These are phyloP conservation scores for Lachancea nothofagi DNA, from an alignment of 805 yeast species.

Conservation along the genomic window DNA sequence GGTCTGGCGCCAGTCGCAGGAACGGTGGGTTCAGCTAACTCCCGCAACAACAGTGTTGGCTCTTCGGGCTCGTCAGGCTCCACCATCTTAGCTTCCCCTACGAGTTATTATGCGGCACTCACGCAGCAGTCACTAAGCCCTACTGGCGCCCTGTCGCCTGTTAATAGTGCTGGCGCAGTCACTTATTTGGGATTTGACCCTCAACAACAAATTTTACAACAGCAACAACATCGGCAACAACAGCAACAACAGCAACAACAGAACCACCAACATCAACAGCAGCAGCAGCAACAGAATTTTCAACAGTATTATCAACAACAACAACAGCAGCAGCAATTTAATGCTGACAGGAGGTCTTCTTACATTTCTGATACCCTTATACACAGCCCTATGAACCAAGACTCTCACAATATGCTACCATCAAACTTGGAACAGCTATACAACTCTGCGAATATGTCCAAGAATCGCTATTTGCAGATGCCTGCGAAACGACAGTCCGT, in stretches of 20 bases:
- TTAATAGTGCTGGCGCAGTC: slow-evolving; percentile 12
- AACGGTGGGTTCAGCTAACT: slow-evolving; percentile 5
- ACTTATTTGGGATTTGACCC: slow-evolving; percentile 2
- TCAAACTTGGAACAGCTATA: slow-evolving; percentile 5
- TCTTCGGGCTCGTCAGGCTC: slow-evolving; percentile 11
- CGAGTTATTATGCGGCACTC: slow-evolving; percentile 13
- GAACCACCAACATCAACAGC: slow-evolving; percentile 6
- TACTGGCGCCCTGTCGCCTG: slow-evolving; percentile 10
- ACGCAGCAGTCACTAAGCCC: slow-evolving; percentile 12
- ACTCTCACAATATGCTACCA: slow-evolving; percentile 7
- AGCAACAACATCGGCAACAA: slow-evolving; percentile 11
- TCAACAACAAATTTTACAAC: slow-evolving; percentile 3
- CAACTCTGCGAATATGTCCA: slow-evolving; percentile 1
- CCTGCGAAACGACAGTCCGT: slow-evolving; percentile 7
- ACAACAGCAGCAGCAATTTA: slow-evolving; percentile 5
- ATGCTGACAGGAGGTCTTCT: slow-evolving; percentile 65
- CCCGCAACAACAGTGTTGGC: slow-evolving; percentile 11
- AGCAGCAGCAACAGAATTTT: slow-evolving; percentile 17
- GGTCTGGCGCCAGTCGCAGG: slow-evolving; percentile 4
- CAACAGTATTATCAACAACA: slow-evolving; percentile 11
- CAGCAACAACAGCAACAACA: slow-evolving; percentile 16
- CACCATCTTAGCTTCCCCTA: slow-evolving; percentile 9
- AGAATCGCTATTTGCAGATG: slow-evolving; percentile 5
- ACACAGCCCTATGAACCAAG: slow-evolving; percentile 18
- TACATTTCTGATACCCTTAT: slow-evolving; percentile 64